Evolutionary conservation across 1,284 basidiomycete species (phyloP), one percentile per base, ranked within the genome.

Genomic region (Tylopilus sp.): DNA sequence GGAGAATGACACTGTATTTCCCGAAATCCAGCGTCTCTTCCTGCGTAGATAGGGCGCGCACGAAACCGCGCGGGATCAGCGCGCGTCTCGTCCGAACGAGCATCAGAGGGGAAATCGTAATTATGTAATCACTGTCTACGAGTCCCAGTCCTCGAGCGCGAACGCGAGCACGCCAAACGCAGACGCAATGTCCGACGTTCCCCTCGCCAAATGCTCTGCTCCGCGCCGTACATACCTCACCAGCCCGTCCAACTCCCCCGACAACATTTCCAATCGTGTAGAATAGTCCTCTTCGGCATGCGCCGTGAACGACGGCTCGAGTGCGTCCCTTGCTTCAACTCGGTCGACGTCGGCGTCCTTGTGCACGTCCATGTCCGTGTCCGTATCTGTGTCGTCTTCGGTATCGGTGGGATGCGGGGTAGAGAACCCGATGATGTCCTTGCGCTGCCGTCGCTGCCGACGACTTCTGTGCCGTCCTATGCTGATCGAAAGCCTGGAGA

Each of bases 81-180:
- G 41, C 4, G 10, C 18, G 41, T 36, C 30, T 21, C 9, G 37
- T 45, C 48, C 31, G 6, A 36, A 45, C n/a, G 23, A 33, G 6
- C 16, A 30, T 59, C 6, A 23, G 6, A n/a, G 31, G 29, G 18
- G 19, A 26, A 1, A 44, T 41, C 5, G 2, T 23, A 6, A 12
- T 54, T 47, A 46, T 45, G 29, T 50, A 55, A 53, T 31, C 23
- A 49, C 16, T 18, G n/a, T 16, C 53, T 48, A 68, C 16, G 51
- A 67, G 68, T 86, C 86, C 90, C 91, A 92, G 59, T 92, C 89
- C 50, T 91, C 85, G 44, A 93, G 70, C 30, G 79, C 74, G 65
- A 92, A 91, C 4, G 84, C 82, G 39, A 93, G 71, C 45, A 89
- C 77, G 0, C 77, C 82, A 68, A 90, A 92, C 0, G 81, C 72